A percentile compares a stretch with the other conserved stretches of the same genome.
These are phyloP conservation scores for Morella rubra DNA, from an alignment of 306 rosid genomes.

Conservation along the genomic window DNA sequence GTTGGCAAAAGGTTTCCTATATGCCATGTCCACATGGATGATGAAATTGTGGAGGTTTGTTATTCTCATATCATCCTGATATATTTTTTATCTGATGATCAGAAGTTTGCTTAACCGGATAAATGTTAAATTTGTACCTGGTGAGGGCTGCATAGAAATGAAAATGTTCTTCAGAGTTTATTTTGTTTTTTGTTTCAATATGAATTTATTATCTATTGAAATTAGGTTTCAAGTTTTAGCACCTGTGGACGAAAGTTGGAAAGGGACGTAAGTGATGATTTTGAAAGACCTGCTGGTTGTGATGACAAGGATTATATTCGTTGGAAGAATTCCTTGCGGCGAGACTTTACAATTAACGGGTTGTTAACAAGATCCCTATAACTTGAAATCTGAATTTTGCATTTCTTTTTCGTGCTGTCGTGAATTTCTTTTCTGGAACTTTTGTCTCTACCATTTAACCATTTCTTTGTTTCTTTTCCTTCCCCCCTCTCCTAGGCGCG, in stretches of 20 bases:
- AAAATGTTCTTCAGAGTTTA: background rate
- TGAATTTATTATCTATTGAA: conserved; percentile 20
- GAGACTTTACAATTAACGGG: conserved; percentile 95
- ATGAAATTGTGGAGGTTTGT: conserved; percentile 72
- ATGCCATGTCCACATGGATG: conserved; percentile 80
- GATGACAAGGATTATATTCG: conserved; percentile 73
- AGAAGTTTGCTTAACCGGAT: background rate
- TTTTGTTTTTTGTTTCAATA: conserved; percentile 21
- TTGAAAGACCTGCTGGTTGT: conserved; percentile 42
- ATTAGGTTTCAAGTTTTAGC: conserved; percentile 90
- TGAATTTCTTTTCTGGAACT: conserved; percentile 19
- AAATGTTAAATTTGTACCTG: background rate
- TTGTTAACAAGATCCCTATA: conserved; percentile 42
- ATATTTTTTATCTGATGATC: background rate
- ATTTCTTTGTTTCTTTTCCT: no score
- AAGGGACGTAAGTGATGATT: conserved; percentile 24
- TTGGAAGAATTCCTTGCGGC: conserved; percentile 76
- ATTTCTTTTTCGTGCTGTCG: conserved; percentile 11
- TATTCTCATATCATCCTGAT: conserved; percentile 4
- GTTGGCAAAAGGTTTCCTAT: conserved; percentile 88
- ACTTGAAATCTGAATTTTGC: conserved; percentile 17
- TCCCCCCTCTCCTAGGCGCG: background rate
- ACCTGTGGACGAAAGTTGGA: conserved; percentile 35
- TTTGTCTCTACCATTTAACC: conserved; percentile 10
- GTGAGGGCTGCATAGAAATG: background rate